Conservation (phyloP, 371 early-diverging fungal species). For the Amoeboaphelidium protococcarum region DNA sequence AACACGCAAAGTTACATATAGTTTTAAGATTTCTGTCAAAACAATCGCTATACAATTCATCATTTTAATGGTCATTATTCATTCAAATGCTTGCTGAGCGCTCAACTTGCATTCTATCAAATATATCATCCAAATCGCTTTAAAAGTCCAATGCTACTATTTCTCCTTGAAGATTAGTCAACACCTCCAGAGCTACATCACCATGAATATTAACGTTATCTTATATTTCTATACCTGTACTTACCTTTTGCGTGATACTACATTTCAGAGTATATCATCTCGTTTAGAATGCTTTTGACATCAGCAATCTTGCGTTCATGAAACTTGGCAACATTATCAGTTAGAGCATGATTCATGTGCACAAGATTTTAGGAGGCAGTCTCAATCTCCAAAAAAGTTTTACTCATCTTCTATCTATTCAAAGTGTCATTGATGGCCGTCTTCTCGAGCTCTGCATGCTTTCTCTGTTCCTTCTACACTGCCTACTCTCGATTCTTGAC, state of each 20-base stretch:
- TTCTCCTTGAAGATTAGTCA: slow-evolving; percentile 8
- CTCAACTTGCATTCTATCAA: neutral
- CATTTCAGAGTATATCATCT: slow-evolving; percentile 10
- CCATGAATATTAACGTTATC: too few relatives aligned
- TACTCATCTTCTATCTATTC: slow-evolving; percentile 6
- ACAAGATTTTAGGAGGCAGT: slow-evolving; percentile 3
- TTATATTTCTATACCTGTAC: too few relatives aligned
- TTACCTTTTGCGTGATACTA: slow-evolving; percentile 5
- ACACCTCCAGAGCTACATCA: slow-evolving; percentile 9
- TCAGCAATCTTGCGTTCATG: slow-evolving; percentile 7
- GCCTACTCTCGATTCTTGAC: slow-evolving; percentile 5
- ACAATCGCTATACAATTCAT: too few relatives aligned
- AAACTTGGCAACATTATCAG: slow-evolving; percentile 6
- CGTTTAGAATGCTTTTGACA: slow-evolving; percentile 7
- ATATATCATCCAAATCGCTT: slow-evolving; percentile 4
- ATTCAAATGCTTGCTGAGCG: too few relatives aligned
- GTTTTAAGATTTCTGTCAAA: too few relatives aligned
- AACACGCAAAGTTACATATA: too few relatives aligned
- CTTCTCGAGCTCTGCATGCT: slow-evolving; percentile 7
- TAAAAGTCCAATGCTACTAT: slow-evolving; percentile 4
- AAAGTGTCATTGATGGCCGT: slow-evolving; percentile 6
- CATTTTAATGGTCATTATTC: too few relatives aligned
- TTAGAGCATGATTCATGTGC: slow-evolving; percentile 1
- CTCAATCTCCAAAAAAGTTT: slow-evolving; percentile 8
- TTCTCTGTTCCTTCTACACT: slow-evolving; percentile 8